Conservation (phyloP, 1,284 basidiomycete genomes). For the Ustilago crameri region DNA sequence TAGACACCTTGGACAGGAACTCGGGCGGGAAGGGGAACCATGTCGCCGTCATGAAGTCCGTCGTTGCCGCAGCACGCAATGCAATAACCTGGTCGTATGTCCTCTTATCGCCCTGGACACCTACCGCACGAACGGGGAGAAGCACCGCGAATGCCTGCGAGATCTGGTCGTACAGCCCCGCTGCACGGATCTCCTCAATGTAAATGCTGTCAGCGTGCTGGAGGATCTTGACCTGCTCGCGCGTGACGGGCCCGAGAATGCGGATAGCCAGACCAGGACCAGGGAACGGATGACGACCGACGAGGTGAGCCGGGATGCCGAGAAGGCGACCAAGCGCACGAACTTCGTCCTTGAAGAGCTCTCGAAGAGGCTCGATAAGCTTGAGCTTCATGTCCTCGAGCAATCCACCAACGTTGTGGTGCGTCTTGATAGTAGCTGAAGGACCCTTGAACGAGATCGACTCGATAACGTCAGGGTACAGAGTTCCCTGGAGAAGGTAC, state of each 20-base stretch:
- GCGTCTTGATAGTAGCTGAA: conserved; percentile 98
- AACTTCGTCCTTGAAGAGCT: conserved; percentile 99
- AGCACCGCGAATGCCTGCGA: conserved; percentile 97
- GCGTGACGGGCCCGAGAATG: conserved; percentile 92
- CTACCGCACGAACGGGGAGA: conserved; percentile 94
- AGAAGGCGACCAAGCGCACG: conserved; percentile 90
- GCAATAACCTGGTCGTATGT: conserved; percentile 90
- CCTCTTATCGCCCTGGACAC: conserved; percentile 95
- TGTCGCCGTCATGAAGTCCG: conserved; percentile 68
- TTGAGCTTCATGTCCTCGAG: conserved; percentile 99
- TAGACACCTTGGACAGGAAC: conserved; percentile 89
- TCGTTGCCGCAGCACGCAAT: conserved; percentile 63
- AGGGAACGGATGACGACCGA: conserved; percentile 98
- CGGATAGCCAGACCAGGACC: conserved; percentile 99
- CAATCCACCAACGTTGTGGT: conserved; percentile 98
- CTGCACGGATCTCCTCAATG: conserved; percentile 95
- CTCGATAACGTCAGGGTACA: conserved; percentile 99
- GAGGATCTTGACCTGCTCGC: conserved; percentile 91
- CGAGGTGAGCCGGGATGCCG: conserved; percentile 89
- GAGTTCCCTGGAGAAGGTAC: conserved; percentile 96
- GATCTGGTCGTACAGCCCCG: conserved; percentile 91
- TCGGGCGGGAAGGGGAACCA: conserved; percentile 87
- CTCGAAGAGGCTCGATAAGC: conserved; percentile 95
- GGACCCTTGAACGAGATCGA: conserved; percentile 99
- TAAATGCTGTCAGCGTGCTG: conserved; percentile 96